Percentiles rank a stretch among this genome's conserved stretches.
These are phyloP conservation scores for Rossbeevera mucosa DNA, from an alignment of 768 basidiomycete genomes.

Conservation along the genomic window DNA sequence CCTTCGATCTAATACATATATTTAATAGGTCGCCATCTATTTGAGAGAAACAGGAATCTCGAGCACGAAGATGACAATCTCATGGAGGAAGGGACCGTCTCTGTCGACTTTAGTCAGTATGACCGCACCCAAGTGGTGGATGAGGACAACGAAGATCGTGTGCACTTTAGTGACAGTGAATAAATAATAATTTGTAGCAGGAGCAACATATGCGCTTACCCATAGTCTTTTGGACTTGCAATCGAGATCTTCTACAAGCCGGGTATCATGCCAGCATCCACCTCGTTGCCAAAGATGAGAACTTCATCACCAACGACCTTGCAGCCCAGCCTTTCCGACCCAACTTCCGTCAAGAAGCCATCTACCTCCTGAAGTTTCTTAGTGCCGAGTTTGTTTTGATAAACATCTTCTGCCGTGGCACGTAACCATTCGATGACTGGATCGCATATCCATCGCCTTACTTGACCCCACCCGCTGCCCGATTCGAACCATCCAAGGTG, in stretches of 20 bases:
- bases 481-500: constrained; percentile 83
- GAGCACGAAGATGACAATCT: constrained; percentile 70
- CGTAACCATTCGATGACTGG: constrained; percentile 72
- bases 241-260: constrained; percentile 44
- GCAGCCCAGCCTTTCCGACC: constrained; percentile 52
- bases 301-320: constrained; percentile 52
- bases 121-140: constrained; percentile 55
- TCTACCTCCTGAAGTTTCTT: constrained; percentile 44
- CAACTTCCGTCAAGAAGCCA: constrained; percentile 60
- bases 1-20: constrained; percentile 3
- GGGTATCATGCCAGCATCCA: constrained; percentile 52
- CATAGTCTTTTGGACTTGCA: constrained; percentile 8
- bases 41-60: constrained; percentile 75
- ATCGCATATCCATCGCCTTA: constrained; percentile 58
- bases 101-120: constrained; percentile 88
- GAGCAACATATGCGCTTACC: constrained; percentile 7
- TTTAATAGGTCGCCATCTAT: constrained; percentile 81
- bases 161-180: constrained; percentile 87
- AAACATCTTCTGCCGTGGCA: constrained; percentile 50
- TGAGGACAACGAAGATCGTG: constrained; percentile 50
- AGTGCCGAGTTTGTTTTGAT: constrained; percentile 31
- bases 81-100: constrained; percentile 80
- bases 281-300: constrained; percentile 49
- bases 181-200: constrained; percentile 32
- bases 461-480: constrained; percentile 30